Percentiles rank a stretch among this genome's conserved stretches.
phyloP scores from a whole-genome alignment of 169 alveolate species.

The Cytauxzoon felis region DNA sequence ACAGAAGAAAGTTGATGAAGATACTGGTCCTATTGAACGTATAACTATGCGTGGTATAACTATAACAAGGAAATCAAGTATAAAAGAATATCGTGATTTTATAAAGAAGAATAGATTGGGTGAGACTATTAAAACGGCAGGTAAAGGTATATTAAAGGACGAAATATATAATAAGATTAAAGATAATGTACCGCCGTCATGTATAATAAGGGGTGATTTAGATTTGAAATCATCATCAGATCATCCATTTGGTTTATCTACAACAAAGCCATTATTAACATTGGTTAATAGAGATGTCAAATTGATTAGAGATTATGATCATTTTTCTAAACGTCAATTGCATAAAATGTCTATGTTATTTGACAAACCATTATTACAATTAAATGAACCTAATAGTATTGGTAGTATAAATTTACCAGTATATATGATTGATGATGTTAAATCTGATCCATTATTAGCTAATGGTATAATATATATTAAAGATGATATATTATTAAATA shows the following conservation, averaged over 20 bases:
- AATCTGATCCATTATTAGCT: slow-evolving; percentile 22
- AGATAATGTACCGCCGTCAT: slow-evolving; percentile 58
- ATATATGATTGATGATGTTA: background rate
- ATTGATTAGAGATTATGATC: background rate
- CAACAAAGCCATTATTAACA: slow-evolving; percentile 15
- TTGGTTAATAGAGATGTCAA: slow-evolving; percentile 11
- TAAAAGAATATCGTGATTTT: slow-evolving; percentile 70
- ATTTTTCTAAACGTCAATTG: background rate
- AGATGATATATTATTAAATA: slow-evolving; percentile 42
- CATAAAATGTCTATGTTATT: background rate
- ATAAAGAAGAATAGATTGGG: slow-evolving; percentile 67
- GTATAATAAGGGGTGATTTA: slow-evolving; percentile 4
- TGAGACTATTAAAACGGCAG: slow-evolving; percentile 71
- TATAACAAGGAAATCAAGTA: slow-evolving; percentile 56
- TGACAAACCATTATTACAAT: background rate
- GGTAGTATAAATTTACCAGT: slow-evolving; percentile 36
- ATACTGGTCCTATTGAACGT: slow-evolving; percentile 8
- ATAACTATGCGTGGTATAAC: slow-evolving; percentile 57
- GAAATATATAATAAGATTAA: slow-evolving; percentile 64
- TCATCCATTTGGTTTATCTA: slow-evolving; percentile 22
- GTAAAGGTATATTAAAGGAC: slow-evolving; percentile 64
- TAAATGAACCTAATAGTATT: background rate
- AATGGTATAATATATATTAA: slow-evolving; percentile 51
- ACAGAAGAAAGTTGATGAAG: slow-evolving; percentile 28
- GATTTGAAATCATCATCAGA: background rate